Conservation (phyloP, 2,329 filamentous ascomycete species). For the Geoglossum cookeanum region DNA sequence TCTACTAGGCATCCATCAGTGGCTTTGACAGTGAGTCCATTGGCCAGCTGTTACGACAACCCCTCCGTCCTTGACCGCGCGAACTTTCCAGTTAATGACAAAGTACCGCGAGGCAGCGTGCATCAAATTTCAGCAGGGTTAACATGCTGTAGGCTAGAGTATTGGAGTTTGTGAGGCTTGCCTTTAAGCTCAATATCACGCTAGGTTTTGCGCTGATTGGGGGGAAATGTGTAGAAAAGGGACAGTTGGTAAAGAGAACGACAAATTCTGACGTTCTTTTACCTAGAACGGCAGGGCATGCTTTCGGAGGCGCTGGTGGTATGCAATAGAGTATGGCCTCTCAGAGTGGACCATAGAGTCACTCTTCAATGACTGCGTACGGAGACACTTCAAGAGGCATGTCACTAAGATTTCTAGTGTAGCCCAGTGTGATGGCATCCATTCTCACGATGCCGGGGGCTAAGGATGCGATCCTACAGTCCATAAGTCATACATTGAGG, state of each 20-base stretch:
- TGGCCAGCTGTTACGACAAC: not conserved
- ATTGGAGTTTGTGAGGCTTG: not conserved
- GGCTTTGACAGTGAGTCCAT: not conserved
- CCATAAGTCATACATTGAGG: not conserved
- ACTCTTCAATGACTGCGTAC: not conserved
- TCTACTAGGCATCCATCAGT: not conserved
- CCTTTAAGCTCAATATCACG: not conserved
- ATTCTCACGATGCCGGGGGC: not conserved
- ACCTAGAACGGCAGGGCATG: not conserved
- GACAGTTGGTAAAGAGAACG: not conserved
- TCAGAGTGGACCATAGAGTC: not conserved
- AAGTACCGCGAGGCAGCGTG: not conserved
- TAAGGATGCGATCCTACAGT: not conserved
- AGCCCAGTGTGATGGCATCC: not conserved
- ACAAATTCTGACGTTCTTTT: not conserved
- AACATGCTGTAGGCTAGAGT: not conserved
- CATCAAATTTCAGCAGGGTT: not conserved
- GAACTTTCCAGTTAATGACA: slow-evolving; percentile 1
- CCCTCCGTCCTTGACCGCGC: not conserved
- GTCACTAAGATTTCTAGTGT: not conserved
- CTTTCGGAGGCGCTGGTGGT: not conserved
- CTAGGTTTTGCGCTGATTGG: not conserved
- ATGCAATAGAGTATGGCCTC: not conserved
- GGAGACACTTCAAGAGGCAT: not conserved
- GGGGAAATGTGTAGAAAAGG: not conserved